A percentile compares a stretch with the other conserved stretches of the same genome.
phyloP scores from a whole-genome alignment of 257 asterid species.

The Coffea eugenioides region DNA sequence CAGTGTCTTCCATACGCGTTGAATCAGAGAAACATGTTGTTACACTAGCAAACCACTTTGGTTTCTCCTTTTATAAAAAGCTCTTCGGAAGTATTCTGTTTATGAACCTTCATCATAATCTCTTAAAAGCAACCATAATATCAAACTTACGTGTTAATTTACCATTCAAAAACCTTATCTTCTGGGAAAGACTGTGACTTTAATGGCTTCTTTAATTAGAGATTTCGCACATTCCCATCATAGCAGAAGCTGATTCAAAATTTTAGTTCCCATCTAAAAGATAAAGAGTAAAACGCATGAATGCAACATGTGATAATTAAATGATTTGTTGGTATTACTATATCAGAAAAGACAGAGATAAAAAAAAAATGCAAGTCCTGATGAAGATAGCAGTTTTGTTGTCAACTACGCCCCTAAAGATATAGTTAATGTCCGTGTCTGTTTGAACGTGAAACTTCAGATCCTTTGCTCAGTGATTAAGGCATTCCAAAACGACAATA shows the following conservation, averaged over 20 bases:
- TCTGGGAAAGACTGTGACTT: background rate
- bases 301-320: conserved; percentile 1
- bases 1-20: too few species aligned
- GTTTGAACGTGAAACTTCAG: conserved; percentile 26
- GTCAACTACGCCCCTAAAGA: background rate
- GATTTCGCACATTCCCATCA: background rate
- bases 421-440: conserved; percentile 8
- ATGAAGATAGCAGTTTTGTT: conserved; percentile 4
- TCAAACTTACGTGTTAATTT: background rate
- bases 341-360: background rate
- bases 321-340: background rate
- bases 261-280: background rate
- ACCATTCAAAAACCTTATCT: background rate
- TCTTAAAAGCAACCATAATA: background rate
- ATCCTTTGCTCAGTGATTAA: conserved; percentile 8
- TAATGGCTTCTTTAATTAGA: background rate
- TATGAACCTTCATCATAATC: conserved; percentile 5
- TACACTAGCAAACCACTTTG: background rate
- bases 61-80: background rate
- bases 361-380: conserved; percentile 1
- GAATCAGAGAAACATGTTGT: too few species aligned
- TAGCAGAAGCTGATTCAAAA: background rate
- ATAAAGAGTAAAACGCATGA: background rate
- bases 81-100: background rate
- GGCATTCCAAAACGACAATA: conserved; percentile 7